phyloP scores from a whole-genome alignment of 805 yeast species.

The Blastobotrys attinorum region DNA sequence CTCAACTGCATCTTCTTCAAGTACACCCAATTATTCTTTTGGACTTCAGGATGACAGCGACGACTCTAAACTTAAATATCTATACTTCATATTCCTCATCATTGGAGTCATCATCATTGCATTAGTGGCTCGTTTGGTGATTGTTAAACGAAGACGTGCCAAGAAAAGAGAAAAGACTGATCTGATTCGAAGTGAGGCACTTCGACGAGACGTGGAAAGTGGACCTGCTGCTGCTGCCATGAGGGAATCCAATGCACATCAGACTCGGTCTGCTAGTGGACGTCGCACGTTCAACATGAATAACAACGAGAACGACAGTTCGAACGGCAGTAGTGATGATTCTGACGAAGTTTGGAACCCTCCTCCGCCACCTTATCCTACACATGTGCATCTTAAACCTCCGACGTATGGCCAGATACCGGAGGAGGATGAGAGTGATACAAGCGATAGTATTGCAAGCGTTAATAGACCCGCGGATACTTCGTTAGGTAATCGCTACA shows the following conservation, averaged over 20 bases:
- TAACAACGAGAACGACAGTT: neutral
- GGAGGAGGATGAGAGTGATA: neutral
- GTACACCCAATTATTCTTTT: conserved; percentile 1
- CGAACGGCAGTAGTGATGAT: neutral
- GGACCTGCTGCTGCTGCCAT: no score
- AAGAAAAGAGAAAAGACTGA: conserved; percentile 8
- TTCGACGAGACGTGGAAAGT: conserved; percentile 15
- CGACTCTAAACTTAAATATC: conserved; percentile 14
- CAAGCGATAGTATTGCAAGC: no score
- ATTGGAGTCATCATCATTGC: conserved; percentile 15
- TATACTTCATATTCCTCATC: conserved; percentile 18
- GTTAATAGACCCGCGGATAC: no score
- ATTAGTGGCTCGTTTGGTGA: conserved; percentile 10
- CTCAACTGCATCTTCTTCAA: conserved; percentile 9
- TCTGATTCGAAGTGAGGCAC: conserved; percentile 15
- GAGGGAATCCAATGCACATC: no score
- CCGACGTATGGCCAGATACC: neutral
- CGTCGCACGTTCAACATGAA: neutral
- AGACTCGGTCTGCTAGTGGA: no score
- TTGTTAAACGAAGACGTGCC: conserved; percentile 16
- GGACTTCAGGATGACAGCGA: neutral
- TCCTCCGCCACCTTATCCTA: conserved; percentile 7
- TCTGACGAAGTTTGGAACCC: conserved; percentile 1
- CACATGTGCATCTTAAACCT: neutral
- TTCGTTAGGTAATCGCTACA: no score